Conservation (phyloP, 352 stramenopile genomes). For the Pythium rhizo-oryzae region DNA sequence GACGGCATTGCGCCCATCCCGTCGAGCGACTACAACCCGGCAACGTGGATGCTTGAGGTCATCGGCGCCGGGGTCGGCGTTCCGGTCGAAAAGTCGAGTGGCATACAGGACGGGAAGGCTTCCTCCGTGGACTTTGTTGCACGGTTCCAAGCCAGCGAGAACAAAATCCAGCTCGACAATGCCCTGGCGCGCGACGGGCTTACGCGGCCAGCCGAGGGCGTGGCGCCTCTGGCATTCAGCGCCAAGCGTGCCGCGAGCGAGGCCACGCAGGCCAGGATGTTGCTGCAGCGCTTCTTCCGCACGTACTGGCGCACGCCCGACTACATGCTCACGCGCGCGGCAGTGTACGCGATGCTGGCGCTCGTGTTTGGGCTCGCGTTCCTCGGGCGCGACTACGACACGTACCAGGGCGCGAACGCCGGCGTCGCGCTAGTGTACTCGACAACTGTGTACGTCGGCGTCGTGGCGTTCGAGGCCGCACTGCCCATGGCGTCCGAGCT, state of each 20-base stretch:
- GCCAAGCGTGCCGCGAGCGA: conserved; percentile 26
- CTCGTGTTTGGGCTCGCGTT: conserved; percentile 84
- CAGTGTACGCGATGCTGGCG: conserved; percentile 76
- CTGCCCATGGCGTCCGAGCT: conserved; percentile 84
- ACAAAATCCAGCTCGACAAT: conserved; percentile 28
- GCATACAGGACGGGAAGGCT: too few species aligned
- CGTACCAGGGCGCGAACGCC: conserved; percentile 55
- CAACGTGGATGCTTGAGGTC: conserved; percentile 72
- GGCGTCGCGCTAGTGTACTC: conserved; percentile 87
- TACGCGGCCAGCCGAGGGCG: conserved; percentile 30
- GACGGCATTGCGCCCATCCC: conserved; percentile 54
- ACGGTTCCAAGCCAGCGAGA: conserved; percentile 39
- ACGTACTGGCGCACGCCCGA: conserved; percentile 77
- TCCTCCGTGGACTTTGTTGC: conserved; percentile 32
- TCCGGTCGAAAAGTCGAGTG: background rate
- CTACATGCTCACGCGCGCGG: conserved; percentile 86
- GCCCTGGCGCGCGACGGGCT: conserved; percentile 36
- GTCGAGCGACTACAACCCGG: conserved; percentile 66
- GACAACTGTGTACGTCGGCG: conserved; percentile 78
- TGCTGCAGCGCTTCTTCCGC: conserved; percentile 53
- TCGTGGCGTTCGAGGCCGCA: conserved; percentile 78
- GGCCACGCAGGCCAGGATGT: conserved; percentile 43
- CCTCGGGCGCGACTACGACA: conserved; percentile 43
- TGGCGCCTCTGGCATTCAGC: conserved; percentile 36
- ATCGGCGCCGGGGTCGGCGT: conserved; percentile 54